These are phyloP conservation scores for Plasmodium fragile DNA, from an alignment of 169 alveolate species.

Conservation along the genomic window DNA sequence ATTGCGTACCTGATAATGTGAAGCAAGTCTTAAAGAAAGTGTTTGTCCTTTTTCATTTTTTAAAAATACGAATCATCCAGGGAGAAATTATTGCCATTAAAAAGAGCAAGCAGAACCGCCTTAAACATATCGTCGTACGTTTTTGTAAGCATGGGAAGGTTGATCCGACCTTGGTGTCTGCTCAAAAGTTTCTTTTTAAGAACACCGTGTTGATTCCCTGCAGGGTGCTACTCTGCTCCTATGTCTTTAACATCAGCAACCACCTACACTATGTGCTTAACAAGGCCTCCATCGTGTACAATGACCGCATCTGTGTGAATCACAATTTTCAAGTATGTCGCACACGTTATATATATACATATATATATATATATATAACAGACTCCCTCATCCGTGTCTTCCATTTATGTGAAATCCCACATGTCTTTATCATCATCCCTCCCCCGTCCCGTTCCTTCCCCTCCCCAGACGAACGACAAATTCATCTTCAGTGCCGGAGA, in stretches of 20 bases:
- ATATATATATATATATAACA: no score
- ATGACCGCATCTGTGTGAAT: constrained; percentile 44
- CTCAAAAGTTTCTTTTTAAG: constrained; percentile 6
- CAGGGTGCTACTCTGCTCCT: constrained; percentile 20
- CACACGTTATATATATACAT: no score
- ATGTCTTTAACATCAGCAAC: constrained; percentile 40
- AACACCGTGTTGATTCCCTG: constrained; percentile 36
- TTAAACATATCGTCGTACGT: constrained; percentile 27
- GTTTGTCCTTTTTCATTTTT: constrained; percentile 37
- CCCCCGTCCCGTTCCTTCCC: not conserved
- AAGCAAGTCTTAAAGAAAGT: constrained; percentile 28
- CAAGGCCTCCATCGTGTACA: constrained; percentile 50
- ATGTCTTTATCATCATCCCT: not conserved
- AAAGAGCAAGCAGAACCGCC: constrained; percentile 15
- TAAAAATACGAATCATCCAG: constrained; percentile 47
- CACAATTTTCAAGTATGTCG: constrained; percentile 46
- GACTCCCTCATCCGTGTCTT: not conserved
- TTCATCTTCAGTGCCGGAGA: constrained; percentile 66
- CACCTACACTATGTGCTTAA: constrained; percentile 51
- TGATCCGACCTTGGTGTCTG: not conserved
- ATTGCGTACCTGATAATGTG: constrained; percentile 21
- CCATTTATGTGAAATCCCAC: not conserved
- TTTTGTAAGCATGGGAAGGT: constrained; percentile 40
- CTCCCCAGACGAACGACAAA: constrained; percentile 39
- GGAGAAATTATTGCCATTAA: constrained; percentile 58